phyloP scores from a whole-genome alignment of 805 yeast species.

The Yamadazyma sp. region DNA sequence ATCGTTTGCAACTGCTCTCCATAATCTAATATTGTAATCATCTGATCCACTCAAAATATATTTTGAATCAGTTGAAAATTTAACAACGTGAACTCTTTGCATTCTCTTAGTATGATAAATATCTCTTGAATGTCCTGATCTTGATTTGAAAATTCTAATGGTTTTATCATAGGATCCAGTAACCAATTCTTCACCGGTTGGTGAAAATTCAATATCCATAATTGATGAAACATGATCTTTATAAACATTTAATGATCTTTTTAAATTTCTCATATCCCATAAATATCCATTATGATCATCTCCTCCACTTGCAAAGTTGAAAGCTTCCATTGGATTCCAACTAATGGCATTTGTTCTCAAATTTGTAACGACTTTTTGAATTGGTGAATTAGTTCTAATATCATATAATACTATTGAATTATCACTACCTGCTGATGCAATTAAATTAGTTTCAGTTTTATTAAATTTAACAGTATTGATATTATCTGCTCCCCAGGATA shows the following conservation, averaged over 20 bases:
- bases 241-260: constrained; percentile 74
- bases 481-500: constrained; percentile 97
- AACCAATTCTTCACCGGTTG: constrained; percentile 94
- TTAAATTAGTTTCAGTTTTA: constrained; percentile 80
- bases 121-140: constrained; percentile 91
- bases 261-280: constrained; percentile 95
- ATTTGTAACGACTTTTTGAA: constrained; percentile 82
- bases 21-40: constrained; percentile 90
- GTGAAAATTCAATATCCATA: constrained; percentile 90
- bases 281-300: constrained; percentile 94
- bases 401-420: constrained; percentile 90
- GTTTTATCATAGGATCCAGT: constrained; percentile 96
- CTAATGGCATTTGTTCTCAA: constrained; percentile 81
- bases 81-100: constrained; percentile 88
- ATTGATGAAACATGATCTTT: constrained; percentile 97
- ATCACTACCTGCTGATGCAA: constrained; percentile 85
- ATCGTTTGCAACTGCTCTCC: constrained; percentile 88
- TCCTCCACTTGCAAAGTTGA: constrained; percentile 82
- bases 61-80: constrained; percentile 84
- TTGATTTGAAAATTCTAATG: constrained; percentile 69
- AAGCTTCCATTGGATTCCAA: constrained; percentile 99
- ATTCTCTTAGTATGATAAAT: constrained; percentile 95
- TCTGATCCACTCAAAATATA: constrained; percentile 90
- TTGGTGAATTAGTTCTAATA: constrained; percentile 83
- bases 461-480: constrained; percentile 80